Base-by-base conservation (phyloP, 2,329 filamentous ascomycete genomes). In the Pestalotiopsis sp. region DNA sequence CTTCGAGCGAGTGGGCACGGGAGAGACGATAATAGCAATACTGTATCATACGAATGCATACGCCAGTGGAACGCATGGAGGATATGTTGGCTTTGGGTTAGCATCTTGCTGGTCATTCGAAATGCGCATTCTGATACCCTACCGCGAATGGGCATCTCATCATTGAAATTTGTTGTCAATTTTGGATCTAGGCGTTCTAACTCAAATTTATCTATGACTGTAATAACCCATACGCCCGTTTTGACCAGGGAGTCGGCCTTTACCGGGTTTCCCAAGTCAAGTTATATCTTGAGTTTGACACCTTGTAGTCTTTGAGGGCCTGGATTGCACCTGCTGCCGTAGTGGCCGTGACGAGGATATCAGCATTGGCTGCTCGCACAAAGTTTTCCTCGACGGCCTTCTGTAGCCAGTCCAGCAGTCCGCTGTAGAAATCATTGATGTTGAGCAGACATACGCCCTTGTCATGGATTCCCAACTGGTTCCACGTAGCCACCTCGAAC, bases 401-500 rank as follows among this genome's bases (percentile, higher is more conserved):
- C 76, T 87, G 85, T 69, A 98, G 89, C 95, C 95, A 98, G 65
- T 87, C 81, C 69, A 98, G 80, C 71, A 99, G 83, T 0, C 94
- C 94, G 79, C 97, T 92, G 89, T 95, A 99, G 81, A 97, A 98
- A 0, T 94, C 94, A 67, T 95, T 90, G 31, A 98, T 87, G 79
- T 98, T 98, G 74, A 93, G 89, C 63, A 98, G 84, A 67, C 95
- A 90, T 61, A 98, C 90, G 3, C 92, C 93, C 64, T 87, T 85
- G 74, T 86, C 86, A 81, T 98, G 96, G 73, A 99, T 98, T 1
- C 96, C 95, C 64, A 99, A 83, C 83, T 98, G 96, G 81, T 98
- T 98, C 95, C 96, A 99, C 12, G 94, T 97, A 31, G 90, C 91
- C 2, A 94, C 90, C 83, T 97, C 94, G 81, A 97, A 94, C 78